Conservation (phyloP, 2,329 filamentous ascomycete species). For the Xylaria sp. region DNA sequence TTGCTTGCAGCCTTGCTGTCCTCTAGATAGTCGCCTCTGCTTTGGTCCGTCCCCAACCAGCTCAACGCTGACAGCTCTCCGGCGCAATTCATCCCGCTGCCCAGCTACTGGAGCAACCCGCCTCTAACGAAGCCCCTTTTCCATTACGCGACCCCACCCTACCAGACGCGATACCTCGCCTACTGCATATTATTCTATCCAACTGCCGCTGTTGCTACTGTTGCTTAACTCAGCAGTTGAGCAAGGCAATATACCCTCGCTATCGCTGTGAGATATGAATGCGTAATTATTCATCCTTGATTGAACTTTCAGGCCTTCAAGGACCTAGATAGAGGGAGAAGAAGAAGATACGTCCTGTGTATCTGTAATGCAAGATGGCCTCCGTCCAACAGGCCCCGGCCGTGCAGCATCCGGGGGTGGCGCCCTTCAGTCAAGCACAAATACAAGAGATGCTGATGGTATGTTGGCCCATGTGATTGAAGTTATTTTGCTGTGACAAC, state of each 20-base stretch:
- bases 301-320: conserved; percentile 21
- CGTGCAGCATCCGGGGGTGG: conserved; percentile 58
- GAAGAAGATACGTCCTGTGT: conserved; percentile 8
- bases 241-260: conserved; percentile 16
- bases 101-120: conserved; percentile 10
- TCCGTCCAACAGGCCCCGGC: conserved; percentile 69
- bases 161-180: background rate
- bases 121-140: conserved; percentile 18
- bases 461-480: conserved; percentile 8
- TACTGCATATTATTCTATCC: background rate
- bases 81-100: conserved; percentile 6
- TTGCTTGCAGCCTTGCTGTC: conserved; percentile 14
- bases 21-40: conserved; percentile 1
- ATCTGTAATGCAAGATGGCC: conserved; percentile 55
- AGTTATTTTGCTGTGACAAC: background rate
- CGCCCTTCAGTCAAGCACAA: conserved; percentile 67
- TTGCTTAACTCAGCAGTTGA: conserved; percentile 4
- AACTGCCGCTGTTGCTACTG: background rate
- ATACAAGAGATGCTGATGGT: conserved; percentile 70
- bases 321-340: conserved; percentile 14
- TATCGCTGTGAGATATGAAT: conserved; percentile 28
- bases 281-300: conserved; percentile 20
- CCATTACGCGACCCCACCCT: conserved; percentile 8
- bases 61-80: conserved; percentile 1
- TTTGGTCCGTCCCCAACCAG: conserved; percentile 1